Evolutionary conservation across 2,329 filamentous ascomycete species (phyloP).

Genomic region (Fusarium liriodendri): DNA sequence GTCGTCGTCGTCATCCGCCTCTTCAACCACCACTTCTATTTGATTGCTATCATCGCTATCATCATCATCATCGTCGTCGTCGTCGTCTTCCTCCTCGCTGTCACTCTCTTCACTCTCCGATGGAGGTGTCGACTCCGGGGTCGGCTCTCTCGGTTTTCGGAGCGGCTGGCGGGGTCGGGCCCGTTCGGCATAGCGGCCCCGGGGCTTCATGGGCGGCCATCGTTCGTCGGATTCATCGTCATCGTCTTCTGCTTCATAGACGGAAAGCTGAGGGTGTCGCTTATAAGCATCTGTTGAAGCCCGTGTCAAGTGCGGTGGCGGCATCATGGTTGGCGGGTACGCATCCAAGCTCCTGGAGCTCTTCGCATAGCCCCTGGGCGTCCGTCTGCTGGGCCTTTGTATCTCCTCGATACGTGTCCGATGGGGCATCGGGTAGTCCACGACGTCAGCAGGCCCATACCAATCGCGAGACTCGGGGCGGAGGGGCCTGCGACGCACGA

Average conservation of each 20-base stretch:
- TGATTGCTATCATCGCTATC: conserved; percentile 29
- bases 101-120: conserved; percentile 32
- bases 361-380: conserved; percentile 40
- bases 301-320: conserved; percentile 42
- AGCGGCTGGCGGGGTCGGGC: conserved; percentile 25
- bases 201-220: conserved; percentile 30
- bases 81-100: conserved; percentile 10
- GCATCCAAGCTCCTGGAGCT: conserved; percentile 44
- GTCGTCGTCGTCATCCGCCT: conserved; percentile 45
- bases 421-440: conserved; percentile 45
- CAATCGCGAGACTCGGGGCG: conserved; percentile 40
- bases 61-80: conserved; percentile 5
- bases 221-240: conserved; percentile 32
- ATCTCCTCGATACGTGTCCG: conserved; percentile 42
- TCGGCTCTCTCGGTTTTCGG: conserved; percentile 32
- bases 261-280: conserved; percentile 42
- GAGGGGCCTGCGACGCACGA: conserved; percentile 44
- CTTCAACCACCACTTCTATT: conserved; percentile 43
- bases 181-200: conserved; percentile 35
- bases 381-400: conserved; percentile 49
- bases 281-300: conserved; percentile 47
- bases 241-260: conserved; percentile 44
- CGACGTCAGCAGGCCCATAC: conserved; percentile 43
- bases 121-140: conserved; percentile 32
- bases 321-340: conserved; percentile 45